Conservation (phyloP, 208 protist genomes). For the Trypanosomatidae sp. region DNA sequence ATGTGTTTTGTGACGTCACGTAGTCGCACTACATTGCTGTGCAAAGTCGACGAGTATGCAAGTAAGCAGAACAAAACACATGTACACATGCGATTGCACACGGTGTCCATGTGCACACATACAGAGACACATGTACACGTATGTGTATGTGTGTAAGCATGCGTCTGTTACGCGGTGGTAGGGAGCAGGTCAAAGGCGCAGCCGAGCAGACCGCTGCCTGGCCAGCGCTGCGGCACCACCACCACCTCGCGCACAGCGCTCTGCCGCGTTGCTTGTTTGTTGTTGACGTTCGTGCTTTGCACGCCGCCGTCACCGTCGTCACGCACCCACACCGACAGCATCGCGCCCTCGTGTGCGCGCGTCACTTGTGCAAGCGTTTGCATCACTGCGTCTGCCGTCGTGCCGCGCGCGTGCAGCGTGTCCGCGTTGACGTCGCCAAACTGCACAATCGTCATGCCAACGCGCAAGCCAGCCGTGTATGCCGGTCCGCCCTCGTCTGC, state of each 20-base stretch:
- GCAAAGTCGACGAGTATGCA: too few relatives aligned
- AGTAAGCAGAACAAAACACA: too few relatives aligned
- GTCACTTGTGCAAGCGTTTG: constrained; percentile 21
- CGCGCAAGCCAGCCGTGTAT: constrained; percentile 25
- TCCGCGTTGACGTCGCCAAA: constrained; percentile 36
- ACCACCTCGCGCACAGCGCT: constrained; percentile 28
- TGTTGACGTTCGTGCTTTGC: constrained; percentile 1
- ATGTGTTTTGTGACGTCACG: too few relatives aligned
- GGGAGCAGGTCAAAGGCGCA: constrained; percentile 44
- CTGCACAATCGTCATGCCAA: constrained; percentile 34
- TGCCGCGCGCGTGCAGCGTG: constrained; percentile 3
- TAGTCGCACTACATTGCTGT: too few relatives aligned
- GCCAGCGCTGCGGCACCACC: constrained; percentile 53
- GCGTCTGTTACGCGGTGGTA: constrained; percentile 1
- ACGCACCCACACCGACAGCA: constrained; percentile 54
- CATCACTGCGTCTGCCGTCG: constrained; percentile 3
- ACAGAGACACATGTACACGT: too few relatives aligned
- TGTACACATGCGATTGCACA: too few relatives aligned
- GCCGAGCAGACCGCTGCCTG: constrained; percentile 52
- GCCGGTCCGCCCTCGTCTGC: constrained; percentile 39
- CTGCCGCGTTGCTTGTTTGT: too few relatives aligned
- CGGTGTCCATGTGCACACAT: too few relatives aligned
- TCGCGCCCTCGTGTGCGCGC: constrained; percentile 16
- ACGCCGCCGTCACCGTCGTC: constrained; percentile 8
- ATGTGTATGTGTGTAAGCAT: too few relatives aligned